Evolutionary conservation across 352 stramenopile genomes (phyloP), one percentile per base, ranked within the genome.

Genomic region (Pythium myriotylum): DNA sequence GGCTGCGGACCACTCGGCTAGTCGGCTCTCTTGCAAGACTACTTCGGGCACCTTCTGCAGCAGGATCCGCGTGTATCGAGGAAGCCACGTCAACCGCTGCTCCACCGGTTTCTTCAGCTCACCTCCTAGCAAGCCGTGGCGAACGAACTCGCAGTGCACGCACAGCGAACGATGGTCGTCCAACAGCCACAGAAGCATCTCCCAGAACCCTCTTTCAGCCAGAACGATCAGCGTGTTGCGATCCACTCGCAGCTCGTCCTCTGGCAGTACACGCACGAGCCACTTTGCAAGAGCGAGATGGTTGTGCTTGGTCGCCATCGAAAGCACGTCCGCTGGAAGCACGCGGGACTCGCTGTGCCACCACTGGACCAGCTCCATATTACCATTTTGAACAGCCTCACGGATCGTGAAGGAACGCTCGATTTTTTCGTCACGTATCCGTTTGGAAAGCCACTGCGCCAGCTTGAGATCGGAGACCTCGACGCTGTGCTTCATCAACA

Each of bases 291-390:
- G 5, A 5, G 29, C 5, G 29, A 35, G 29, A 35, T 35, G 29
- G 29, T 35, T 35, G 29, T 35, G 5, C 29, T 10, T 10, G 29
- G 10, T 10, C 29, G 29, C 29, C 29, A 35, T 5, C 10, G 29
- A 5, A 35, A 35, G 10, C 29, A 10, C 29, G 29, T 35, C 10
- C 29, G 5, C 5, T 35, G 29, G 29, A 10, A 35, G 29, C 29
- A 35, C 29, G 5, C 29, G 5, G 29, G 10, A 35, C 29, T 35
- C 29, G 29, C 10, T 14, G 37, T 54, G 10, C 2, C 58, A 27
- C 48, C 48, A 65, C 22, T 58, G 13, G 26, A 54, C 27, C 20
- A 48, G 33, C 47, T 4, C 7, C 20, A 64, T 19, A 19, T 56
- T 56, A 7, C 37, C 19, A 8, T 2, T 29, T 46, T 9, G 26